Evolutionary conservation across 1,284 basidiomycete genomes (phyloP), one percentile per base, ranked within the genome.

Genomic region (Apiotrichum sp.): DNA sequence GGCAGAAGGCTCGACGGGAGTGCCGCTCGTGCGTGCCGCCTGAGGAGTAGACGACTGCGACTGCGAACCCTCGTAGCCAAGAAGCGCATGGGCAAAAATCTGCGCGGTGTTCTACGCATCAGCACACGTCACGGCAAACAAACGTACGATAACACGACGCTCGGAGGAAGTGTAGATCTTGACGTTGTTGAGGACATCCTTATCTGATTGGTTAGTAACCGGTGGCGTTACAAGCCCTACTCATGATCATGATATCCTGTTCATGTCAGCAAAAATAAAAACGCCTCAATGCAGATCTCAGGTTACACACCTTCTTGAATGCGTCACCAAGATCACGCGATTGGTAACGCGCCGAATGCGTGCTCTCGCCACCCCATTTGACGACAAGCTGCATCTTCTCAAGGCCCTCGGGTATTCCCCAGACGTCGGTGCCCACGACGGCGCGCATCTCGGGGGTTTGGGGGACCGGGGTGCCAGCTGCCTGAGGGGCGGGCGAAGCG

Each of bases 311-410:
- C 70, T 90, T 95, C 79, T 89, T 92, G 83, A 98, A 86, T 66
- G 89, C 93, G 76, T 95, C 92, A 1, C 93, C 95, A 6, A 98
- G 81, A 75, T 98, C 96, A 52, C 92, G 85, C 11, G 93, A 93
- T 77, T 98, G 96, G 73, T 98, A 98, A 52, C 91, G 81, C 4
- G 95, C 93, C 0, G 93, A 93, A 77, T 99, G 96, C 0, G 95
- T 98, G 73, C 98, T 98, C 84, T 97, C 93, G 38, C 95, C 95
- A 47, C 95, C 95, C 96, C 96, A 98, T 77, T 99, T 99, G 78
- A 99, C 92, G 1, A 97, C 92, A 41, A 97, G 78, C 40, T 95
- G 95, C 68, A 98, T 79, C 79, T 98, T 98, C 57, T 88, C 90
- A 38, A 96, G 78, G 4, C 76, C 76, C 46, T 73, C 71, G 11